Evolutionary conservation across 495 filamentous ascomycete genomes (phyloP), one percentile per base, ranked within the genome.

Genomic region (Xylaria scruposa): DNA sequence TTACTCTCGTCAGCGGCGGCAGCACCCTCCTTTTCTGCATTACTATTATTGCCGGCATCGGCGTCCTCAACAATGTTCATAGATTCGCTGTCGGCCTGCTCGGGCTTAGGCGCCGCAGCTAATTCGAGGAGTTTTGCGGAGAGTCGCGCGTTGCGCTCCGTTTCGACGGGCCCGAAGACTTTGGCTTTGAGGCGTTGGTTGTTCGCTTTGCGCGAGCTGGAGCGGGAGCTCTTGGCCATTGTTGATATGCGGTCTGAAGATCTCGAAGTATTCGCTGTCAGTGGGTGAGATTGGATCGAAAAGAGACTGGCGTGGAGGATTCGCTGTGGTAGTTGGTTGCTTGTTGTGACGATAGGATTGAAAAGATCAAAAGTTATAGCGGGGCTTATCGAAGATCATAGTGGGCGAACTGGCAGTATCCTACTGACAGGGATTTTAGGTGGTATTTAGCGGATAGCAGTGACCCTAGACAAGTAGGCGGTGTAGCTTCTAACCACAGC

Each of bases 151-250:
- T 88, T 90, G 65, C 94, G 88, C 47, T 91, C 94, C 75, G 85
- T 79, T 76, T 94, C 93, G 54, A 90, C 88, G 12, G 94, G 94
- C 0, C 89, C 91, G 79, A 97, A 97, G 70, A 97, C 89, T 65
- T 86, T 90, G 67, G 87, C 84, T 80, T 94, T 93, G 58, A 97
- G 85, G 67, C 85, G 89, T 68, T 88, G 85, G 77, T 91, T 91
- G 83, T 97, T 95, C 74, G 87, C 83, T 85, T 97, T 97, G 73
- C 86, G 88, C 62, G 85, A 83, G 74, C 91, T 94, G 51, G 94
- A 85, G 75, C 94, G 86, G 59, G 91, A 82, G 77, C 92, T 91
- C 76, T 96, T 97, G 3, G 94, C 94, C 94, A 97, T 97, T 71
- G 71, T 87, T 46, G 0, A 54, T 31, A 26, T 31, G 9, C 10